Evolutionary conservation across 352 stramenopile genomes (phyloP), one percentile per base, ranked within the genome.

Genomic region (Phytophthora foliorum): DNA sequence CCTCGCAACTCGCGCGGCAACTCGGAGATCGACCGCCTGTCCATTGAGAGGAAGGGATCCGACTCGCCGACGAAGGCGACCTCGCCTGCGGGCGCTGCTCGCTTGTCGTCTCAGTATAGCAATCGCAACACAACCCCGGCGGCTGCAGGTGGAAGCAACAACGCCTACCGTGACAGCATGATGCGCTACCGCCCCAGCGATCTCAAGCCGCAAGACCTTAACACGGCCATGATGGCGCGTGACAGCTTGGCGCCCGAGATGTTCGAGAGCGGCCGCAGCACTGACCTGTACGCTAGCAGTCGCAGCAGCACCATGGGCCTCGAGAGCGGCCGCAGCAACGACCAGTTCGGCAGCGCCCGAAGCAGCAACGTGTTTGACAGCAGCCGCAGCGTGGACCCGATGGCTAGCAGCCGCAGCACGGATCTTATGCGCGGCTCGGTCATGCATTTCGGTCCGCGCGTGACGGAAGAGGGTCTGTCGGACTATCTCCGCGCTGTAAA

Each of bases 171-270:
- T 16, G 85, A 91, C 27, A 90, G 81, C 49, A 93, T 91, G 80
- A 82, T 90, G 72, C 78, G 81, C 32, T 91, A 91, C 59, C 82
- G 82, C 17, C 85, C 85, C 3, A 93, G 82, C 34, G 83, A 93
- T 39, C 46, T 93, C 8, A 86, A 82, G 69, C 36, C 72, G 3
- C 58, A 75, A 32, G 78, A 91, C 32, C 55, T 89, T 44, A 80
- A 69, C 70, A 73, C 57, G 3, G 76, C 70, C 22, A 71, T 90
- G 48, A 61, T 81, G 72, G 67, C 67, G 7, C 85, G 85, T 34
- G 83, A 93, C 63, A 88, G 75, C 59, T 78, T 93, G 32, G 81
- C 82, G 2, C 66, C 73, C 6, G 69, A 80, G 22, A 74, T 52
- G 36, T 68, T 74, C 17, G 63, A 71, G 11, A 72, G 57, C 61